Evolutionary conservation across 345 rosid genomes (phyloP), one percentile per base, ranked within the genome.

Genomic region (Mallotus nudiflorus): DNA sequence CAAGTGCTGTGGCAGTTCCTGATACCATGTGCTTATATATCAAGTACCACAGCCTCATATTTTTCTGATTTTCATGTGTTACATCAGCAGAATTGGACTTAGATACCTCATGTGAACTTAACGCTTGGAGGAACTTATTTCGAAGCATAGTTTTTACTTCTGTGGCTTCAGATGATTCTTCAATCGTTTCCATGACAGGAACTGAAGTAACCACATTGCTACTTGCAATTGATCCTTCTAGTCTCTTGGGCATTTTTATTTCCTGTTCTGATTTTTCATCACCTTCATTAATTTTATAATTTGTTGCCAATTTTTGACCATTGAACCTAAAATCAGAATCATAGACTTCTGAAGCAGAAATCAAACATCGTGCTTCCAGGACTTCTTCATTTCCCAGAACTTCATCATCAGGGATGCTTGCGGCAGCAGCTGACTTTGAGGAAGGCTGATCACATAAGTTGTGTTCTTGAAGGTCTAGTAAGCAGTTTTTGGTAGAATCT

Each of bases 31-130:
- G 81, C 70, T 77, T 73, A 52, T 73, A 73, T 57, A 77, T 73
- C 55, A 77, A 49, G 73, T 25, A 63, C 81, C 81, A 77, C 19
- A 77, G 69, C 54, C 55, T 53, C 74, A 13, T 57, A 57, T 91
- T 76, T 65, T 83, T 83, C 80, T 83, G 89, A 73, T 82, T 90
- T 60, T 82, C 85, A 56, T 42, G 76, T 61, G 63, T 80, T 52
- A 29, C 45, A 48, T 79, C 78, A 49, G 67, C 18, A 39, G 67
- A 40, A 58, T 19, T 28, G 35, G 70, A 58, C 50, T 71, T 66
- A 25, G 80, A 50, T 53, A 72, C 77, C 55, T 77, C 81, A 62
- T 40, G 68, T 50, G 69, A 55, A 62, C 39, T 65, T 15, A 73
- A 68, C 18, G 18, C 55, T 71, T 16, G 76, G 72, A 49, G 56